Evolutionary conservation across 2,329 filamentous ascomycete genomes (phyloP).

Genomic region (Ceratocystis colombiana): DNA sequence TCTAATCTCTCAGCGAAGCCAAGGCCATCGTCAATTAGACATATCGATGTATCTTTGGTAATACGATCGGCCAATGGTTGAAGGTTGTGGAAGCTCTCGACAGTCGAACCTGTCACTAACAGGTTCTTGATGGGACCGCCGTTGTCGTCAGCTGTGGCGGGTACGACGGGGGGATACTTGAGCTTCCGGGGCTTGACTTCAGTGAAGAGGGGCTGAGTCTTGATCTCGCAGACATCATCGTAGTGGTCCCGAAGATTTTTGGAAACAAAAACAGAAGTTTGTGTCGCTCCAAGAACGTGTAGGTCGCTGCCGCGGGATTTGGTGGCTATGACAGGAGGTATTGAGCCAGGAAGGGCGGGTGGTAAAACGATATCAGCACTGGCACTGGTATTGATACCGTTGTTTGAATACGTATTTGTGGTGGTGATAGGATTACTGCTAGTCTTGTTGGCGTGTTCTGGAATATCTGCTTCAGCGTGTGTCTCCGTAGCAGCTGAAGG

Average conservation of each 20-base stretch:
- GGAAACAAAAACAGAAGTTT: conserved; percentile 22
- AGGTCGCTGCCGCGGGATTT: conserved; percentile 17
- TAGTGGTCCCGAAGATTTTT: conserved; percentile 25
- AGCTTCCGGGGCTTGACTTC: conserved; percentile 24
- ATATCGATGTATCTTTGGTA: conserved; percentile 58
- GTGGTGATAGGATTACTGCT: background rate
- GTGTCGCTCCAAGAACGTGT: conserved; percentile 23
- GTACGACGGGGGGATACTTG: conserved; percentile 26
- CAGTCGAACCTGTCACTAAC: conserved; percentile 52
- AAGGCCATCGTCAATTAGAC: conserved; percentile 71
- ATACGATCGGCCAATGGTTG: conserved; percentile 54
- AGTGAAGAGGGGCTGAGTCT: conserved; percentile 18
- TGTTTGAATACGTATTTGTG: background rate
- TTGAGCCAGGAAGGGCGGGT: background rate
- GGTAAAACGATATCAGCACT: background rate
- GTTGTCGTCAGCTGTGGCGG: conserved; percentile 28
- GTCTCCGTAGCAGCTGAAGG: background rate
- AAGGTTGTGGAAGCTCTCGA: conserved; percentile 49
- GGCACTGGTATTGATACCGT: background rate
- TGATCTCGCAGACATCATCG: conserved; percentile 26
- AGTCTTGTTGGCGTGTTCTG: background rate
- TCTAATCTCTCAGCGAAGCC: conserved; percentile 74
- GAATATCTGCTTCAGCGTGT: background rate
- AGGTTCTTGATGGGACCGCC: conserved; percentile 56
- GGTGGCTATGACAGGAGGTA: conserved; percentile 19